Conservation (phyloP, 2,329 filamentous ascomycete species). For the Epichloe elymi region DNA sequence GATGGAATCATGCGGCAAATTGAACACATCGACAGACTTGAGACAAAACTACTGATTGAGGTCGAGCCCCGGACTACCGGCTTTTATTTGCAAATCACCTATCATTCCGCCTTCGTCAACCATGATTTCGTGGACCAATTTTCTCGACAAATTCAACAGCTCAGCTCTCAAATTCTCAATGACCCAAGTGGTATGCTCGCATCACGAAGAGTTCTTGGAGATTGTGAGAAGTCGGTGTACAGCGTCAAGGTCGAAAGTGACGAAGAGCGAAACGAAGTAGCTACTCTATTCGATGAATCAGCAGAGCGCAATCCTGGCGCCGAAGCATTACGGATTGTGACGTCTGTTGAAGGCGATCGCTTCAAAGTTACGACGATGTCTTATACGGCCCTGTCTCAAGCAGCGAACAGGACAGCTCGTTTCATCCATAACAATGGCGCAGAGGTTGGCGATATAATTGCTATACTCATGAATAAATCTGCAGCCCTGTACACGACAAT, state of each 20-base stretch:
- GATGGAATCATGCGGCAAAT: constrained; percentile 35
- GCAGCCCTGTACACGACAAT: constrained; percentile 59
- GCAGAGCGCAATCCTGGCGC: constrained; percentile 35
- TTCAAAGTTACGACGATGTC: constrained; percentile 33
- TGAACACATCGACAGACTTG: constrained; percentile 55
- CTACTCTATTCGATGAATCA: constrained; percentile 34
- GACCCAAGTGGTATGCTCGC: constrained; percentile 12
- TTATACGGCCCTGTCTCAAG: constrained; percentile 50
- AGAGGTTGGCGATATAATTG: constrained; percentile 45
- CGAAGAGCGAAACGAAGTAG: constrained; percentile 2
- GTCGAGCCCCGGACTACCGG: constrained; percentile 45
- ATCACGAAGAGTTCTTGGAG: constrained; percentile 12
- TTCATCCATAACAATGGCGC: constrained; percentile 35
- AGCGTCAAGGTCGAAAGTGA: constrained; percentile 25
- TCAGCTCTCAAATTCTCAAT: constrained; percentile 24
- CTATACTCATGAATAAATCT: constrained; percentile 68
- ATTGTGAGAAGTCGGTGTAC: constrained; percentile 31
- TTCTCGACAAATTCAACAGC: constrained; percentile 44
- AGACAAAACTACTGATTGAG: constrained; percentile 66
- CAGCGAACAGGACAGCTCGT: constrained; percentile 49
- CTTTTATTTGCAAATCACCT: constrained; percentile 34
- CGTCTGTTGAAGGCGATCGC: constrained; percentile 14
- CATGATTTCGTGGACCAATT: constrained; percentile 41
- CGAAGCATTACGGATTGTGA: constrained; percentile 52
- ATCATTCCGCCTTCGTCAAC: constrained; percentile 36